A percentile compares a stretch with the other conserved stretches of the same genome.
These are phyloP conservation scores for Collariella sp. DNA, from an alignment of 495 filamentous ascomycete species.

Conservation along the genomic window DNA sequence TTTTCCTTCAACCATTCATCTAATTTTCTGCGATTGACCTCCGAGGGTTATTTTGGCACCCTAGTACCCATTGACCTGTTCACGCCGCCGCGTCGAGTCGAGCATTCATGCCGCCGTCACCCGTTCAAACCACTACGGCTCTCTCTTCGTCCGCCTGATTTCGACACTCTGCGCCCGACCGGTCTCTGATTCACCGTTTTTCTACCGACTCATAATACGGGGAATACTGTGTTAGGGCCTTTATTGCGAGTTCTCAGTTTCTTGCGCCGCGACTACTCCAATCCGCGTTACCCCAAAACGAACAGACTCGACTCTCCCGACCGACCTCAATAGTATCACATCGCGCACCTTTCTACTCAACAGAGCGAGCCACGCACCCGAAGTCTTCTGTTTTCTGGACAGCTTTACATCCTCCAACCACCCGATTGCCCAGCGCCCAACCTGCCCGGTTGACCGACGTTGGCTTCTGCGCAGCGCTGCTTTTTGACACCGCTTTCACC, in stretches of 20 bases:
- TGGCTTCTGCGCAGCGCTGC: too few relatives aligned
- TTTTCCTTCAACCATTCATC: not conserved
- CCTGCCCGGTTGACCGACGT: not conserved
- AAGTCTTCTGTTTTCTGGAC: not conserved
- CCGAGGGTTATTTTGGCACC: not conserved
- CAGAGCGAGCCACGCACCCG: not conserved
- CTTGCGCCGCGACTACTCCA: not conserved
- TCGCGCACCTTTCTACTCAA: too few relatives aligned
- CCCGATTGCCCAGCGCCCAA: not conserved
- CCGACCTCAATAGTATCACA: too few relatives aligned
- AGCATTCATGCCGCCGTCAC: not conserved
- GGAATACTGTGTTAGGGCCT: not conserved
- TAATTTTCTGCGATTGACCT: not conserved
- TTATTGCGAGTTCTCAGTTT: not conserved
- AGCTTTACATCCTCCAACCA: too few relatives aligned
- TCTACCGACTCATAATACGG: not conserved
- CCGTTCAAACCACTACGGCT: not conserved
- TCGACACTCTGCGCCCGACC: not conserved
- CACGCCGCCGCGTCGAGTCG: not conserved
- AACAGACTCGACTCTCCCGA: too few relatives aligned
- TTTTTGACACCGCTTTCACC: too few relatives aligned
- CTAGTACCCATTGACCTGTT: not conserved
- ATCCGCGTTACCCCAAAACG: not conserved
- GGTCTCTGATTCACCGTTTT: not conserved
- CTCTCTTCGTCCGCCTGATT: not conserved